Conservation (phyloP, 345 rosid species). For the Hirschfeldia incana region DNA sequence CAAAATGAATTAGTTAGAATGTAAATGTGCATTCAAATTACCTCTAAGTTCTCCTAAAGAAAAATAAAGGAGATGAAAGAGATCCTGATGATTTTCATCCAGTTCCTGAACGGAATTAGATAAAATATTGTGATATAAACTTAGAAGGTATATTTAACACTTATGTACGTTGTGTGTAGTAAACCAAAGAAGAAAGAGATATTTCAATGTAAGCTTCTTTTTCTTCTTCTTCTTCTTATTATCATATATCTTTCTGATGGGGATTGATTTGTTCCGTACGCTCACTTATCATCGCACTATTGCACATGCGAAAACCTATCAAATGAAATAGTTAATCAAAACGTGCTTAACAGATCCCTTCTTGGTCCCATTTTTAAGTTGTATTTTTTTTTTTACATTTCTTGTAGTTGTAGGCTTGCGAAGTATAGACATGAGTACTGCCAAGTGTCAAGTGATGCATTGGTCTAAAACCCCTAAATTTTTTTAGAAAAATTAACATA, state of each 20-base stretch:
- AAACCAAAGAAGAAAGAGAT: neutral
- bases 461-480: no score
- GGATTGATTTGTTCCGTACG: neutral
- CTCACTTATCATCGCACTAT: slow-evolving; percentile 20
- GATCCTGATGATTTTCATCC: neutral
- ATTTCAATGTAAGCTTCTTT: neutral
- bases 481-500: no score
- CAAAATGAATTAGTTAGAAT: no score
- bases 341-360: neutral
- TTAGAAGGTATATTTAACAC: neutral
- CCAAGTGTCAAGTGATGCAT: no score
- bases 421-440: neutral
- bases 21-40: no score
- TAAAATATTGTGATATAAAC: neutral
- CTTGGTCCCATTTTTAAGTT: neutral
- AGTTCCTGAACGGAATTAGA: neutral
- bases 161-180: neutral
- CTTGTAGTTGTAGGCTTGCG: slow-evolving; percentile 7
- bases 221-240: neutral
- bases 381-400: neutral
- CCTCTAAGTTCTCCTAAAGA: neutral
- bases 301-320: slow-evolving; percentile 2
- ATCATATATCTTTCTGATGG: neutral
- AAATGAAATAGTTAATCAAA: neutral
- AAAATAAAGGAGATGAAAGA: neutral